These are phyloP conservation scores for Neopestalotiopsis sp. DNA, from an alignment of 2,329 filamentous ascomycete species.

Conservation along the genomic window DNA sequence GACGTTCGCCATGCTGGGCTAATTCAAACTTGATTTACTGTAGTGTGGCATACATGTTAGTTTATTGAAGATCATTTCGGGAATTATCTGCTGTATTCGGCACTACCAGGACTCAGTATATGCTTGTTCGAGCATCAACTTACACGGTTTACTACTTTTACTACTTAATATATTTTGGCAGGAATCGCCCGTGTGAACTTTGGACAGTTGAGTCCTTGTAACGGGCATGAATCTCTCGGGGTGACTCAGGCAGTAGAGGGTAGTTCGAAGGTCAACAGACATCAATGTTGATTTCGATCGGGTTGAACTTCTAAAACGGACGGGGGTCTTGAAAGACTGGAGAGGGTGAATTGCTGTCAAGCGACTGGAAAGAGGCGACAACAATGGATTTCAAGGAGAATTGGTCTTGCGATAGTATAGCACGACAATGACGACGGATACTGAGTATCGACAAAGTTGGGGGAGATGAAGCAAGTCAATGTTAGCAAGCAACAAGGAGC, in stretches of 20 bases:
- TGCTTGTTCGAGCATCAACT: constrained; percentile 20
- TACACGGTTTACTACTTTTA: constrained; percentile 36
- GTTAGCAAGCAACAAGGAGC: constrained; percentile 14
- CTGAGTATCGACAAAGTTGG: background rate
- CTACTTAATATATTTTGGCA: constrained; percentile 56
- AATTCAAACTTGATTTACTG: constrained; percentile 19
- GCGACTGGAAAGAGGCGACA: background rate
- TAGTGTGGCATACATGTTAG: background rate
- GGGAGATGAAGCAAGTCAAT: background rate
- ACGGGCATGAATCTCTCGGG: constrained; percentile 62
- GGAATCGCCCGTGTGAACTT: constrained; percentile 62
- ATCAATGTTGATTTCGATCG: constrained; percentile 54
- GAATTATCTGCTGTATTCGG: background rate
- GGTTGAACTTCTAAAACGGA: constrained; percentile 23
- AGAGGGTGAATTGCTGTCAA: background rate
- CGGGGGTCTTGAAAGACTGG: background rate
- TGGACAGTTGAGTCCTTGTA: constrained; percentile 59
- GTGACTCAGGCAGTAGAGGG: constrained; percentile 61
- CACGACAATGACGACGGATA: background rate
- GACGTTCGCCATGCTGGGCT: constrained; percentile 15
- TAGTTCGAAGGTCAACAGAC: constrained; percentile 62
- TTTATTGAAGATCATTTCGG: background rate
- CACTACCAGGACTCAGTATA: background rate
- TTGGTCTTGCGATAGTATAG: background rate
- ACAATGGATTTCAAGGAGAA: background rate